Evolutionary conservation across 331 rosid genomes (phyloP).

Genomic region (Malus hybrid): DNA sequence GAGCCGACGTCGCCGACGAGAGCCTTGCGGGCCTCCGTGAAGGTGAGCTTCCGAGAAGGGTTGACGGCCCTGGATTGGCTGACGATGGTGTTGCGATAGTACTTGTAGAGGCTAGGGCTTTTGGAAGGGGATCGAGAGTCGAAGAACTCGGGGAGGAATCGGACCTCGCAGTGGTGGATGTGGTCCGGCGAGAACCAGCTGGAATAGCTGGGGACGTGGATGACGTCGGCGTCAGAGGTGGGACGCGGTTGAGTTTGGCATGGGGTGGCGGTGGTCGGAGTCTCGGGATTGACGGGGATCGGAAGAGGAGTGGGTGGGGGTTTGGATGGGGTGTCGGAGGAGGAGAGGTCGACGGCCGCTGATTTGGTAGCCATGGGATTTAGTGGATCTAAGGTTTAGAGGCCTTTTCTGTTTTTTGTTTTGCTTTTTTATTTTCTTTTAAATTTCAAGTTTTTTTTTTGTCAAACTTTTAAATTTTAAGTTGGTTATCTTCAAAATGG

Average conservation of each 20-base stretch:
- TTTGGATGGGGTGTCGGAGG: slow-evolving; percentile 8
- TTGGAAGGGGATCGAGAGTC: slow-evolving; percentile 45
- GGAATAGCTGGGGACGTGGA: slow-evolving; percentile 71
- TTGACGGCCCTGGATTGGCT: slow-evolving; percentile 48
- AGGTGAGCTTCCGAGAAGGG: slow-evolving; percentile 62
- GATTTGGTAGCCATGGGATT: slow-evolving; percentile 27
- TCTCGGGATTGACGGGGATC: slow-evolving; percentile 24
- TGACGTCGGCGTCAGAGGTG: slow-evolving; percentile 20
- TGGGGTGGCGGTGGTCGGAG: slow-evolving; percentile 16
- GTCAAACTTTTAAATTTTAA: no score
- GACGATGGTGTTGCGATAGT: slow-evolving; percentile 70
- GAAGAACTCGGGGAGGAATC: slow-evolving; percentile 77
- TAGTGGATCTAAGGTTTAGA: background rate
- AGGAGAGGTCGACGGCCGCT: slow-evolving; percentile 14
- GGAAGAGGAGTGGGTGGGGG: background rate
- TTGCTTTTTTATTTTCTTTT: no score
- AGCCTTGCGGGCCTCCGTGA: slow-evolving; percentile 79
- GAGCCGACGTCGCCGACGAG: slow-evolving; percentile 90
- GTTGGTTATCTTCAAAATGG: no score
- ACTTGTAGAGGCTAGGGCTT: slow-evolving; percentile 72
- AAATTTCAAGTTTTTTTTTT: no score
- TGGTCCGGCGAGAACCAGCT: slow-evolving; percentile 70
- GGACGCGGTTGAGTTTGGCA: slow-evolving; percentile 13
- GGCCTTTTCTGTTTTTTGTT: background rate
- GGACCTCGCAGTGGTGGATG: slow-evolving; percentile 64